Percentiles rank a stretch among this genome's conserved stretches.
These are phyloP conservation scores for Terfezia claveryi DNA, from an alignment of 495 filamentous ascomycete species.

Conservation along the genomic window DNA sequence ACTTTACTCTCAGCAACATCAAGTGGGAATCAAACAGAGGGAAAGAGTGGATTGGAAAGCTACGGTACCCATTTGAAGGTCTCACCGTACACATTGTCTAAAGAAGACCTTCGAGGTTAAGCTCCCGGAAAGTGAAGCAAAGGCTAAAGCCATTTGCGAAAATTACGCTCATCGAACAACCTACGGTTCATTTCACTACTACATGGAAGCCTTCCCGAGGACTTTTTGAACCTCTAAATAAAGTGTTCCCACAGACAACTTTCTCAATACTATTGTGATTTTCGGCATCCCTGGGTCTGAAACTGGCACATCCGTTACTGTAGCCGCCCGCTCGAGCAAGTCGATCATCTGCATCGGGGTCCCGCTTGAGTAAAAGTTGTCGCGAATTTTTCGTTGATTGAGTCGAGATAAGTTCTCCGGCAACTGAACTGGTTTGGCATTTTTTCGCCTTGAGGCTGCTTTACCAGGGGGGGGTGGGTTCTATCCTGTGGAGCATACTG, in stretches of 20 bases:
- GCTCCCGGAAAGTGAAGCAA: neutral
- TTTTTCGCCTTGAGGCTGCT: neutral
- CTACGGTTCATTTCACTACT: neutral
- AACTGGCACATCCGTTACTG: conserved; percentile 8
- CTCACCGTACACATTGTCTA: no score
- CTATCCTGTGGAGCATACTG: neutral
- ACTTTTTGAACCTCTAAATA: neutral
- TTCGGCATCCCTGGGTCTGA: neutral
- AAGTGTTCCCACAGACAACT: neutral
- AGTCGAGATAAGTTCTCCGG: neutral
- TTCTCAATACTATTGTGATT: neutral
- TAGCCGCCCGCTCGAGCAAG: conserved; percentile 13
- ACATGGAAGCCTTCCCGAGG: neutral
- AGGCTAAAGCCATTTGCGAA: no score
- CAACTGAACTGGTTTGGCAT: neutral
- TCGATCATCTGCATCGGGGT: conserved; percentile 13
- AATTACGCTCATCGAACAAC: no score
- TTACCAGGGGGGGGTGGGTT: neutral
- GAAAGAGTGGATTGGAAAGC: no score
- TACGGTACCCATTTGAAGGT: no score
- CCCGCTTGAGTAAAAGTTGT: conserved; percentile 11
- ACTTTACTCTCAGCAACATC: no score
- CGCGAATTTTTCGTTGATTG: neutral
- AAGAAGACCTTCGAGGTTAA: neutral
- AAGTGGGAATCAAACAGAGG: no score